These are phyloP conservation scores for Penicillium sp. DNA, from an alignment of 2,329 filamentous ascomycete genomes.

Conservation along the genomic window DNA sequence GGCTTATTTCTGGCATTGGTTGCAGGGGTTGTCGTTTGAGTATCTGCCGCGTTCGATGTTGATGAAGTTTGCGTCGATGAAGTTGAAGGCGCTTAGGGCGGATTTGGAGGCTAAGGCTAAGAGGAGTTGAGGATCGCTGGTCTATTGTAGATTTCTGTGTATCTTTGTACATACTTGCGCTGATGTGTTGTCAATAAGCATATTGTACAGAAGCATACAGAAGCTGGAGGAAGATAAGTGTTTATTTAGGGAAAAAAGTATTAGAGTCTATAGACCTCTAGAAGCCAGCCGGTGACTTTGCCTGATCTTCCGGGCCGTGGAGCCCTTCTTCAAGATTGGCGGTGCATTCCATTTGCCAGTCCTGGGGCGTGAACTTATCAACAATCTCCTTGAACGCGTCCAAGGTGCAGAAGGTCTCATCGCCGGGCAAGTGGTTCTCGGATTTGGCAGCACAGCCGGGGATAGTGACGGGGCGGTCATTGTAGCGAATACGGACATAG, in stretches of 20 bases:
- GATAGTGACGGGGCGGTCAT: constrained; percentile 75
- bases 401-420: constrained; percentile 86
- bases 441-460: constrained; percentile 68
- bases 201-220: background rate
- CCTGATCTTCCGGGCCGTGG: constrained; percentile 45
- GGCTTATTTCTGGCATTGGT: constrained; percentile 35
- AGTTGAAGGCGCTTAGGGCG: constrained; percentile 12
- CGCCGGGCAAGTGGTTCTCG: constrained; percentile 80
- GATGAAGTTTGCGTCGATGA: constrained; percentile 12
- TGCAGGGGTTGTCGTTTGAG: constrained; percentile 25
- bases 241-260: background rate
- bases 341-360: constrained; percentile 67
- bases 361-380: constrained; percentile 78
- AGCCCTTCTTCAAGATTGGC: constrained; percentile 55
- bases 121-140: background rate
- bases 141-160: background rate
- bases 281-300: constrained; percentile 39
- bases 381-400: constrained; percentile 89
- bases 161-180: background rate
- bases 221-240: background rate
- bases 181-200: background rate
- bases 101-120: constrained; percentile 12
- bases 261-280: constrained; percentile 22
- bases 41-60: constrained; percentile 18
- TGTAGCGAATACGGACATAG: constrained; percentile 88